These are phyloP conservation scores for Claviceps pusilla DNA, from an alignment of 2,329 filamentous ascomycete species.

Conservation along the genomic window DNA sequence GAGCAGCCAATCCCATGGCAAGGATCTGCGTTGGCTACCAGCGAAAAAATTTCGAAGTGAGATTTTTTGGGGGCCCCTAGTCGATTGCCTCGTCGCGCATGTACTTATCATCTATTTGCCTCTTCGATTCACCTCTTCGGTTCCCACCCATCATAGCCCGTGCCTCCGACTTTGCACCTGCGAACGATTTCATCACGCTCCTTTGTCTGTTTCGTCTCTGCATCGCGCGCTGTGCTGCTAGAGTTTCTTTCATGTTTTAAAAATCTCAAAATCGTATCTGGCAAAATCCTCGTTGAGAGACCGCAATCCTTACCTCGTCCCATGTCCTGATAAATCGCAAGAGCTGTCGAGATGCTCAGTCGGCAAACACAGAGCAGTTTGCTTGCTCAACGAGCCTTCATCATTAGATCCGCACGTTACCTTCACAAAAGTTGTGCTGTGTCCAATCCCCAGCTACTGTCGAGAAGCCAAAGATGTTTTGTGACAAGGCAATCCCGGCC, in stretches of 20 bases:
- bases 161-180: slow-evolving; percentile 2
- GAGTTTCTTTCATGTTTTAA: slow-evolving; percentile 10
- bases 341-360: slow-evolving; percentile 19
- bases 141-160: neutral
- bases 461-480: slow-evolving; percentile 12
- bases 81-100: neutral
- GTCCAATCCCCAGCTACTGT: slow-evolving; percentile 6
- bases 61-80: slow-evolving; percentile 5
- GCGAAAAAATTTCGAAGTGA: slow-evolving; percentile 17
- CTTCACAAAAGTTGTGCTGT: slow-evolving; percentile 8
- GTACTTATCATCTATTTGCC: neutral
- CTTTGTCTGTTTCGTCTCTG: slow-evolving; percentile 1
- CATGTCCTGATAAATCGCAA: neutral
- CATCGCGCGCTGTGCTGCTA: neutral
- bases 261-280: slow-evolving; percentile 3
- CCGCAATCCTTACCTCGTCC: neutral
- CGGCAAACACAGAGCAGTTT: slow-evolving; percentile 19
- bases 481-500: slow-evolving; percentile 16
- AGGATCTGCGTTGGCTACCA: neutral
- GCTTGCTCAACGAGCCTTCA: slow-evolving; percentile 11
- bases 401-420: slow-evolving; percentile 8
- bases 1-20: slow-evolving; percentile 2
- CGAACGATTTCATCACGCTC: slow-evolving; percentile 2
- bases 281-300: neutral
- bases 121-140: neutral